Evolutionary conservation across 2,329 filamentous ascomycete species (phyloP).

Genomic region (Neopestalotiopsis clavispora): DNA sequence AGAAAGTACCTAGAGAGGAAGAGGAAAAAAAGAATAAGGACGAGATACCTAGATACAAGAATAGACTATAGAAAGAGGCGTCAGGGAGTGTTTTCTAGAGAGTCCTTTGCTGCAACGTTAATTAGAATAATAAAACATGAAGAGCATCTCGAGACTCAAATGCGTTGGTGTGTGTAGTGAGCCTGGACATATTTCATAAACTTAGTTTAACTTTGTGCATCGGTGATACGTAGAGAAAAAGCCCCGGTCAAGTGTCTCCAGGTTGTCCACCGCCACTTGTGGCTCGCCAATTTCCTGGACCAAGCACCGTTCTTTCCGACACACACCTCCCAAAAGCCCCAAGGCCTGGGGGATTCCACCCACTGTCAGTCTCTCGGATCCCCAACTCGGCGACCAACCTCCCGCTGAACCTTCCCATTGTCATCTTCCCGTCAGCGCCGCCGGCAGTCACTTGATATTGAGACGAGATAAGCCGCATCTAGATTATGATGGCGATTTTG

Average conservation of each 20-base stretch:
- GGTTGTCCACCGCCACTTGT: neutral
- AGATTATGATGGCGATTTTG: neutral
- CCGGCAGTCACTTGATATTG: neutral
- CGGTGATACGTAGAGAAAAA: neutral
- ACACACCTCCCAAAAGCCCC: neutral
- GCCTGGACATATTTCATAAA: no score
- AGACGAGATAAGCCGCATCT: neutral
- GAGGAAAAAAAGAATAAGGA: neutral
- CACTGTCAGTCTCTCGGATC: neutral
- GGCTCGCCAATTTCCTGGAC: neutral
- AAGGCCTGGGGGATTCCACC: neutral
- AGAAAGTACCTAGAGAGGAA: neutral
- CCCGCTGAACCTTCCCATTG: neutral
- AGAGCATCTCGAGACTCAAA: no score
- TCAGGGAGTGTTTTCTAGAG: no score
- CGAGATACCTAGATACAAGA: no score
- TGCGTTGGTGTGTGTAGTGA: no score
- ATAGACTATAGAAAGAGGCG: no score
- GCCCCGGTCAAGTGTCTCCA: neutral
- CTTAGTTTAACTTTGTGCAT: neutral
- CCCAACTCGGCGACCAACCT: neutral
- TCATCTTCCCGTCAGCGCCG: neutral
- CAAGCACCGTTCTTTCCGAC: neutral
- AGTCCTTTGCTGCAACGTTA: no score
- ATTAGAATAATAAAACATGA: no score